These are phyloP conservation scores for Apostasia ramifera DNA, from an alignment of 106 monocot genomes.

Conservation along the genomic window DNA sequence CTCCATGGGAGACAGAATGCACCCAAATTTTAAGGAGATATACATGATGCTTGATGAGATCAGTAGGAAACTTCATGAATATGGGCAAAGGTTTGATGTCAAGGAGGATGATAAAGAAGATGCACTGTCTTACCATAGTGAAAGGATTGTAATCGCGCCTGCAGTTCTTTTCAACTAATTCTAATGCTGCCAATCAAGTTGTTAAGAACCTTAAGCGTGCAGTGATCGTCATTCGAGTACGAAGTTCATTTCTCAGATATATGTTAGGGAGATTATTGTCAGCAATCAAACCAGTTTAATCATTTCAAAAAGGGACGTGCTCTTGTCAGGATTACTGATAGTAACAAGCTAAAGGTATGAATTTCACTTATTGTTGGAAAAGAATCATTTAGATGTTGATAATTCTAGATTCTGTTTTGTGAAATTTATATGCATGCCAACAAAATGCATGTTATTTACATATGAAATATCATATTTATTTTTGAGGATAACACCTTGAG, in stretches of 20 bases:
- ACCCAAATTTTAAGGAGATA: slow-evolving; percentile 24
- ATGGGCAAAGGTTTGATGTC: slow-evolving; percentile 20
- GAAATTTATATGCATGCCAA: too few relatives aligned
- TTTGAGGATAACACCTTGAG: too few relatives aligned
- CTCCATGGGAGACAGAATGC: slow-evolving; percentile 18
- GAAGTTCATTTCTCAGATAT: slow-evolving; percentile 24
- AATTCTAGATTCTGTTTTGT: too few relatives aligned
- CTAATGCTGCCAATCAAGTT: slow-evolving; percentile 13
- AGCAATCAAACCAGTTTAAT: slow-evolving; percentile 25
- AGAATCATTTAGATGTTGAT: too few relatives aligned
- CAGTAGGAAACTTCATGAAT: slow-evolving; percentile 13
- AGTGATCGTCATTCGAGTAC: slow-evolving; percentile 18
- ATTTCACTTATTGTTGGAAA: too few relatives aligned
- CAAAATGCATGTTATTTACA: too few relatives aligned
- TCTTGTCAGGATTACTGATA: slow-evolving; percentile 27
- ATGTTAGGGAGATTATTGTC: slow-evolving; percentile 20
- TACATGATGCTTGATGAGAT: slow-evolving; percentile 30
- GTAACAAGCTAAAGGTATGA: too few relatives aligned
- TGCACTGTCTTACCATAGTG: slow-evolving; percentile 12
- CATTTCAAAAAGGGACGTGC: slow-evolving; percentile 19
- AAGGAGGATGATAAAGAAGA: slow-evolving; percentile 27
- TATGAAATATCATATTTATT: too few relatives aligned
- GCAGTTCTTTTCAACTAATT: slow-evolving; percentile 2
- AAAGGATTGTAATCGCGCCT: slow-evolving; percentile 14
- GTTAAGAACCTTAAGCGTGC: slow-evolving; percentile 29